Percentiles rank a stretch among this genome's conserved stretches.
These are phyloP conservation scores for Bipolaris cookei DNA, from an alignment of 2,329 filamentous ascomycete species.

Conservation along the genomic window DNA sequence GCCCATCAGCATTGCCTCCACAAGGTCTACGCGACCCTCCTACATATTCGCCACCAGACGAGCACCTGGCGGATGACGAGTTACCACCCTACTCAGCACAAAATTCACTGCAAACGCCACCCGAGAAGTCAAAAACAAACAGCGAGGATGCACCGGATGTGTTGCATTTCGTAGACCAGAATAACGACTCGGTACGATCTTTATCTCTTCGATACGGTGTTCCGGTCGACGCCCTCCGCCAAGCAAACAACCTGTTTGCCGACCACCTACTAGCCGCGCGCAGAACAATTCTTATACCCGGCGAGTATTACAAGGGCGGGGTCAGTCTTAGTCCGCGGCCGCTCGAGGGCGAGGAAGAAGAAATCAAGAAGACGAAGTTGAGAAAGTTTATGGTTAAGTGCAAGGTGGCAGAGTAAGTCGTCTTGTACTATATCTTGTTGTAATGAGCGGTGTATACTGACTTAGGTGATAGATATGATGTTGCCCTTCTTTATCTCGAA, in stretches of 20 bases:
- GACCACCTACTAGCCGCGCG: conserved; percentile 75
- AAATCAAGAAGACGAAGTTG: conserved; percentile 71
- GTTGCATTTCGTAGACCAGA: conserved; percentile 75
- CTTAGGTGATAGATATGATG: conserved; percentile 63
- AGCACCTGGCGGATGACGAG: conserved; percentile 43
- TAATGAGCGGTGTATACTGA: conserved; percentile 37
- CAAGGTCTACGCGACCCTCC: conserved; percentile 73
- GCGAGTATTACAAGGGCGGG: conserved; percentile 70
- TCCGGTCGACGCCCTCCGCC: conserved; percentile 66
- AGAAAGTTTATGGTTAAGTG: conserved; percentile 79
- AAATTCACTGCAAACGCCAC: conserved; percentile 28
- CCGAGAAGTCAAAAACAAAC: conserved; percentile 39
- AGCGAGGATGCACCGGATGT: conserved; percentile 63
- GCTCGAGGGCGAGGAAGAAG: conserved; percentile 76
- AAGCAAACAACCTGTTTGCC: conserved; percentile 71
- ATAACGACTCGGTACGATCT: conserved; percentile 70
- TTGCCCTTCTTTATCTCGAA: conserved; percentile 76
- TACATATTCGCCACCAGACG: conserved; percentile 61
- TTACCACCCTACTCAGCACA: conserved; percentile 55
- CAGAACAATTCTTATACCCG: conserved; percentile 73
- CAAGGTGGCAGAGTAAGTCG: conserved; percentile 74
- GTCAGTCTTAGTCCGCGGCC: conserved; percentile 73
- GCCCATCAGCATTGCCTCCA: conserved; percentile 62
- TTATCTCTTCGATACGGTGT: conserved; percentile 75
- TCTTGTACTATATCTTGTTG: background rate